Base-by-base conservation (phyloP, 2,329 filamentous ascomycete species). In the Ophiocordyceps camponoti-saundersi region DNA sequence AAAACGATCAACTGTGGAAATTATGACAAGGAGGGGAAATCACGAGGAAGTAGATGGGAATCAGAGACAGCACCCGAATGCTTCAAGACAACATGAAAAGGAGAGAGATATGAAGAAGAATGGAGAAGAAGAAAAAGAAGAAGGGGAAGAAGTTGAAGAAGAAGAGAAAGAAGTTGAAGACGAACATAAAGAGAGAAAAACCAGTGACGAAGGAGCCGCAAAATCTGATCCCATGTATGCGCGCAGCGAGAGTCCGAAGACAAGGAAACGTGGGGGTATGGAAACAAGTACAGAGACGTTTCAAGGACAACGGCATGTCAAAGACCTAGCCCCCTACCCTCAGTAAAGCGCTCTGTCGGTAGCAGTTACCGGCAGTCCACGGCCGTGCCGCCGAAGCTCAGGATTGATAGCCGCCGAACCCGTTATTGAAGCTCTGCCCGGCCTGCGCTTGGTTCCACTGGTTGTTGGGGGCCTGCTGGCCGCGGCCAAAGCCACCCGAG, bases 401-500 rank as follows among this genome's bases (percentile, higher is more conserved):
- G 52, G 74, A 73, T 63, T 80, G 77, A 62, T 81, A 82, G 51
- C 75, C 71, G 53, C 72, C 71, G 59, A 79, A 81, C 49, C 75
- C 77, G 55, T 76, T 78, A 55, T 62, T 65, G 61, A 75, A 79
- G 60, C 72, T 75, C 59, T 78, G 75, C 47, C 68, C 68, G 23
- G 67, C 67, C 46, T 65, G 65, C 45, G 68, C 64, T 58, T 74
- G 70, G 47, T 65, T 62, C 75, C 75, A 77, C 57, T 75, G 73
- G 51, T 68, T 59, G 52, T 73, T 75, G 40, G 74, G 71, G 39
- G 70, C 69, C 57, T 75, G 71, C 55, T 79, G 75, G 53, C 85
- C 86, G 60, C 87, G 85, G 52, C 85, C 86, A 59, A 88, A 95
- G 51, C 86, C 86, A 56, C 85, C 86, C 55, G 85, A 83, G 60